Conservation (phyloP, 2,329 filamentous ascomycete species). For the Xylaria multiplex region DNA sequence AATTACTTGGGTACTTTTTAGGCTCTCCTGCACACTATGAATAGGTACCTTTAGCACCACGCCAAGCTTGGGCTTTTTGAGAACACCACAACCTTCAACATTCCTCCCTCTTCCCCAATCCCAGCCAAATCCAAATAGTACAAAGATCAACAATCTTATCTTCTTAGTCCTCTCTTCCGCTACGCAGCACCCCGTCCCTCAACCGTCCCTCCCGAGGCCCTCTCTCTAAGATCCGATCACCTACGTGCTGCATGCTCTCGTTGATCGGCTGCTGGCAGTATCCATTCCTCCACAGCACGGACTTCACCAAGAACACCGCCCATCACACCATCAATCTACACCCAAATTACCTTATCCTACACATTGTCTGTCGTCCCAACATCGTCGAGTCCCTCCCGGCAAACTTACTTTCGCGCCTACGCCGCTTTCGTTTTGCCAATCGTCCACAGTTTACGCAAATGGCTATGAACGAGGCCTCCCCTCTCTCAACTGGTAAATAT, state of each 20-base stretch:
- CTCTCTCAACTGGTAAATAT: conserved; percentile 43
- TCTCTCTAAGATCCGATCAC: background rate
- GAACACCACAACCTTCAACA: conserved; percentile 17
- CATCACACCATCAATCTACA: conserved; percentile 5
- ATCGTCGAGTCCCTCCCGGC: background rate
- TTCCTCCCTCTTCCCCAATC: conserved; percentile 2
- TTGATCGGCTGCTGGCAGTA: conserved; percentile 4
- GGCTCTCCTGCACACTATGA: conserved; percentile 23
- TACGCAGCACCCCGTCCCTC: background rate
- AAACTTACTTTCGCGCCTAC: background rate
- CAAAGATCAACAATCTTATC: conserved; percentile 17
- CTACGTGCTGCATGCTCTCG: conserved; percentile 7
- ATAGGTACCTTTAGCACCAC: background rate
- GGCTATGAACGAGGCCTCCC: conserved; percentile 47
- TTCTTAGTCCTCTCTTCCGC: conserved; percentile 4
- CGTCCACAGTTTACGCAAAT: conserved; percentile 30
- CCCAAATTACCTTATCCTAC: conserved; percentile 4
- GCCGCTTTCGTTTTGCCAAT: conserved; percentile 5
- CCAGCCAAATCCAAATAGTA: conserved; percentile 8
- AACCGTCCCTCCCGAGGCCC: background rate
- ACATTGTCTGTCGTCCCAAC: conserved; percentile 6
- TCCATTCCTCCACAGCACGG: conserved; percentile 14
- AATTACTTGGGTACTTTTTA: conserved; percentile 12
- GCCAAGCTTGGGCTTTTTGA: conserved; percentile 22
- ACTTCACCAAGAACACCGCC: conserved; percentile 15